These are phyloP conservation scores for Melastoma candidum DNA, from an alignment of 441 rosid species.

Conservation along the genomic window DNA sequence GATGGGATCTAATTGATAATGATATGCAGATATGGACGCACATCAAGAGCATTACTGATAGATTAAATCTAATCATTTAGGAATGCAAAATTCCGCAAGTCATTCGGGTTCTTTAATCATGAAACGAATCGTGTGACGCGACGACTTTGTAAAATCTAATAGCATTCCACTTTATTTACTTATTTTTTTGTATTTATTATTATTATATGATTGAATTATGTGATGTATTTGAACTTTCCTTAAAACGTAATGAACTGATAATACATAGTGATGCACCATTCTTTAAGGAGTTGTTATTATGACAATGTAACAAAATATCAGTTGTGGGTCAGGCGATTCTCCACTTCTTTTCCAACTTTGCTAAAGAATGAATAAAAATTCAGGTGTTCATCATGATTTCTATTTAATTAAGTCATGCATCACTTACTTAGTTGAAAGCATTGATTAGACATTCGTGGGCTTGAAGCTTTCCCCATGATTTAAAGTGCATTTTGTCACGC, in stretches of 20 bases:
- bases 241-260: too few relatives aligned
- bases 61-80: too few relatives aligned
- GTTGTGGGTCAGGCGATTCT: too few relatives aligned
- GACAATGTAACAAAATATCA: too few relatives aligned
- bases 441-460: conserved; percentile 17
- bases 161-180: neutral
- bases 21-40: conserved; percentile 6
- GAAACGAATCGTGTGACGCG: neutral
- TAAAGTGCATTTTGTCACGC: conserved; percentile 12
- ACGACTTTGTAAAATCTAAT: neutral
- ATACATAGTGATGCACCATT: too few relatives aligned
- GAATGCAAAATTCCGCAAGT: neutral
- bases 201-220: too few relatives aligned
- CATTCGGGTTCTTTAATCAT: neutral
- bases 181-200: too few relatives aligned
- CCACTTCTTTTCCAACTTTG: too few relatives aligned
- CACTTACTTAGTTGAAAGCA: conserved; percentile 8
- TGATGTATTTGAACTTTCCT: too few relatives aligned
- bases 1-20: conserved; percentile 15
- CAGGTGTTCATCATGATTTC: neutral
- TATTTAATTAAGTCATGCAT: conserved; percentile 4
- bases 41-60: too few relatives aligned
- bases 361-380: too few relatives aligned
- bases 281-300: too few relatives aligned
- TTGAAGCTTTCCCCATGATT: conserved; percentile 6